A percentile compares a stretch with the other conserved stretches of the same genome.
These are phyloP conservation scores for Aphanoascus verrucosus DNA, from an alignment of 2,329 filamentous ascomycete genomes.

Conservation along the genomic window DNA sequence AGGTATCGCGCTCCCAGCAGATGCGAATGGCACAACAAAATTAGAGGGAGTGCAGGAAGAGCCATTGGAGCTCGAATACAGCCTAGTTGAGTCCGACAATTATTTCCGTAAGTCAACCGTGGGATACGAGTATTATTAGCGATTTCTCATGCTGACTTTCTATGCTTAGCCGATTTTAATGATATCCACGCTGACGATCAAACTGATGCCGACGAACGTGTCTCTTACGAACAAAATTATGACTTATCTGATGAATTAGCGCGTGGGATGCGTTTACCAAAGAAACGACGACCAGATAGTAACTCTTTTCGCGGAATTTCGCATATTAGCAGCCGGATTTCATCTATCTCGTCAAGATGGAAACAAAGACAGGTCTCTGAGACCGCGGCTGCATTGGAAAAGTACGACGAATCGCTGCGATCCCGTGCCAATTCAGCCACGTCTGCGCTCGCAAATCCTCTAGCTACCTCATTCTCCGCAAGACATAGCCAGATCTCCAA, in stretches of 20 bases:
- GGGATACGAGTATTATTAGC: not conserved
- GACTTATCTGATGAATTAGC: constrained; percentile 52
- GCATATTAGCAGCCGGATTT: constrained; percentile 59
- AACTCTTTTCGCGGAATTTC: constrained; percentile 42
- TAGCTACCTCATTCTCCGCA: constrained; percentile 28
- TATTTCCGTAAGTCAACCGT: constrained; percentile 58
- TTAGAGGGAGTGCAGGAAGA: constrained; percentile 82
- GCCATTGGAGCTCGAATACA: constrained; percentile 54
- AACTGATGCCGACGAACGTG: constrained; percentile 24
- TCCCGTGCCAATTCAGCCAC: constrained; percentile 37
- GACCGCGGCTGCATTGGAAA: constrained; percentile 23
- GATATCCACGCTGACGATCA: constrained; percentile 20
- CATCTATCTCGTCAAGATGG: constrained; percentile 54
- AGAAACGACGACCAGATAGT: constrained; percentile 45
- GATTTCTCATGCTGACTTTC: constrained; percentile 12
- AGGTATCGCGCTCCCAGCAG: constrained; percentile 40
- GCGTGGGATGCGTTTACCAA: constrained; percentile 47
- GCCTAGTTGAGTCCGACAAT: constrained; percentile 45
- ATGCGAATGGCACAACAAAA: constrained; percentile 50
- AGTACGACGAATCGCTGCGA: constrained; percentile 25
- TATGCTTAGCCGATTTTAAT: constrained; percentile 29
- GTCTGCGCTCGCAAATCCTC: constrained; percentile 30
- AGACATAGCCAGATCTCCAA: constrained; percentile 47
- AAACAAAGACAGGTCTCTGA: constrained; percentile 31
- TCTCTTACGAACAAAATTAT: constrained; percentile 28